A percentile compares a stretch with the other conserved stretches of the same genome.
Evolutionary conservation across 306 rosid genomes (phyloP).

Genomic region (Notholithocarpus densiflorus): DNA sequence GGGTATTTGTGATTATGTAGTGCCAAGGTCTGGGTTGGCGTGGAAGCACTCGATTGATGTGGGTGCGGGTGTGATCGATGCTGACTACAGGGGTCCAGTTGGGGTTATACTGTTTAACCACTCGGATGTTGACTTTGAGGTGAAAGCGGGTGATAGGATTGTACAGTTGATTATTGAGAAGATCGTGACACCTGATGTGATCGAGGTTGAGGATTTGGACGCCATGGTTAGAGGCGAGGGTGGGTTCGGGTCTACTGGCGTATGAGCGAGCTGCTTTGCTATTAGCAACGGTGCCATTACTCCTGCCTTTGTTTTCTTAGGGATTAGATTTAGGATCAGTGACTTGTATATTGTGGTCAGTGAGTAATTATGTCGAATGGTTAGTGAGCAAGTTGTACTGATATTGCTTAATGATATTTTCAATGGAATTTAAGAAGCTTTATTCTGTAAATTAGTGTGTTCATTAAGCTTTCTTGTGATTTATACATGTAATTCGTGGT

Average conservation of each 20-base stretch:
- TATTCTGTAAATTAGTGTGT: not conserved
- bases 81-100: slow-evolving; percentile 79
- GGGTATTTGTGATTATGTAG: slow-evolving; percentile 19
- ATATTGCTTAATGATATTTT: not conserved
- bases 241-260: slow-evolving; percentile 89
- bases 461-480: not conserved
- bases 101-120: slow-evolving; percentile 83
- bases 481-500: too few relatives aligned
- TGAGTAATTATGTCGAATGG: slow-evolving; percentile 10
- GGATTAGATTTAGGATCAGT: not conserved
- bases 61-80: slow-evolving; percentile 86
- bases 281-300: not conserved
- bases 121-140: slow-evolving; percentile 61
- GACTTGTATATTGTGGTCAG: not conserved
- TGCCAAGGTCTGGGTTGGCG: slow-evolving; percentile 70
- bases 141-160: slow-evolving; percentile 67
- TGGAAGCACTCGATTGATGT: slow-evolving; percentile 80
- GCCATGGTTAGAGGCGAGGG: slow-evolving; percentile 62
- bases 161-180: slow-evolving; percentile 76
- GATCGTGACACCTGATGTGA: slow-evolving; percentile 59
- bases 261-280: slow-evolving; percentile 20
- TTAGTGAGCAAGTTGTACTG: not conserved
- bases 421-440: not conserved
- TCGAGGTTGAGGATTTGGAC: slow-evolving; percentile 69
- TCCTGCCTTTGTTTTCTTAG: not conserved